Evolutionary conservation across 2,329 filamentous ascomycete genomes (phyloP).

Genomic region (Pseudocercospora fuligena): DNA sequence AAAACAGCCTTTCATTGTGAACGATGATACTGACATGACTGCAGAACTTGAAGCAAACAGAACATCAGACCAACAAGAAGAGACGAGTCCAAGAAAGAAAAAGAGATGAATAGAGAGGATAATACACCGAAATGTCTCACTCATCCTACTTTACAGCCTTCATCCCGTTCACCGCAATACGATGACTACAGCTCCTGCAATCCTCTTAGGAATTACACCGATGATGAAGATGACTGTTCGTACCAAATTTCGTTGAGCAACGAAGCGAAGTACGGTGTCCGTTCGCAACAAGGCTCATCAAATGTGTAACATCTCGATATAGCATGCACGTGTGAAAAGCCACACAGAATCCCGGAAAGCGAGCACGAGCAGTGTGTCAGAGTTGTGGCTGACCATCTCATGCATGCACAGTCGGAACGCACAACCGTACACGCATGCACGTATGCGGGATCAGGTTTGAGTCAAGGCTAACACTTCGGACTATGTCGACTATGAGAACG

Average conservation of each 20-base stretch:
- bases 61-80: background rate
- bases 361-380: background rate
- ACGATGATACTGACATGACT: background rate
- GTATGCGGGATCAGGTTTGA: background rate
- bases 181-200: background rate
- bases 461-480: background rate
- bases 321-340: background rate
- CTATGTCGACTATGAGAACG: background rate
- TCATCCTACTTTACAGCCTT: background rate
- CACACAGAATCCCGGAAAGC: background rate
- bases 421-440: too few species aligned
- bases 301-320: background rate
- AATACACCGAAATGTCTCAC: background rate
- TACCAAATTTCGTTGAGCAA: background rate
- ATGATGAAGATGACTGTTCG: background rate
- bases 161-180: background rate
- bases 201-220: background rate
- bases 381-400: background rate
- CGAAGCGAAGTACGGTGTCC: background rate
- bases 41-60: background rate
- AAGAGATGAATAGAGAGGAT: background rate
- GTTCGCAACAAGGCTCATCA: background rate
- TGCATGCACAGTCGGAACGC: too few species aligned
- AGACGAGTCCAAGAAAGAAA: background rate
- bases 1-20: background rate